Evolutionary conservation across 1,139 yeast species (phyloP).

Genomic region (Scheffersomyces stambukii): DNA sequence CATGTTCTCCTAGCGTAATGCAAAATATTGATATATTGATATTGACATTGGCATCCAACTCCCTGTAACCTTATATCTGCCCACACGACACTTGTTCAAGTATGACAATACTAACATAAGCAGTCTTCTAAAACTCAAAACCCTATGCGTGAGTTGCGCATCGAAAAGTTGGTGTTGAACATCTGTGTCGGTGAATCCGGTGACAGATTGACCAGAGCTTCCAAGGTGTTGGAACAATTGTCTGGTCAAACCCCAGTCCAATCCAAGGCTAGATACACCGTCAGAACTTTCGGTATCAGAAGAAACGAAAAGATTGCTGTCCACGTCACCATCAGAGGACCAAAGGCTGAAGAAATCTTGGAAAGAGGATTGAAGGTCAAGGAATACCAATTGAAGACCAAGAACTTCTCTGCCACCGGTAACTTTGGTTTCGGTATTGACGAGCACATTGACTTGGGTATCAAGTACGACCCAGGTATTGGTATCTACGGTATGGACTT

Average conservation of each 20-base stretch:
- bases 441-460: conserved; percentile 99
- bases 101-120: too few relatives aligned
- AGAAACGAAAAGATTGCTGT: conserved; percentile 99
- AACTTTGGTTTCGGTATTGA: conserved; percentile 99
- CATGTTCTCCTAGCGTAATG: too few relatives aligned
- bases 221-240: conserved; percentile 99
- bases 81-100: too few relatives aligned
- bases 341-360: conserved; percentile 99
- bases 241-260: conserved; percentile 99
- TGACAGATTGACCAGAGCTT: conserved; percentile 99
- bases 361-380: conserved; percentile 99
- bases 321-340: conserved; percentile 99
- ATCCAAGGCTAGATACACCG: conserved; percentile 99
- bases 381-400: conserved; percentile 94
- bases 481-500: conserved; percentile 99
- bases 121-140: conserved; percentile 40
- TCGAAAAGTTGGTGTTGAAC: conserved; percentile 99
- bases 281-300: conserved; percentile 99
- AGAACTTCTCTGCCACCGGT: conserved; percentile 98
- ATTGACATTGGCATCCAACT: conserved; percentile 1
- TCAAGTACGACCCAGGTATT: conserved; percentile 99
- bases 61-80: conserved; percentile 13
- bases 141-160: conserved; percentile 97
- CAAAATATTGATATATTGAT: not conserved
- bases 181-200: conserved; percentile 99